phyloP scores from a whole-genome alignment of 345 rosid genomes.

The Noccaea caerulescens region DNA sequence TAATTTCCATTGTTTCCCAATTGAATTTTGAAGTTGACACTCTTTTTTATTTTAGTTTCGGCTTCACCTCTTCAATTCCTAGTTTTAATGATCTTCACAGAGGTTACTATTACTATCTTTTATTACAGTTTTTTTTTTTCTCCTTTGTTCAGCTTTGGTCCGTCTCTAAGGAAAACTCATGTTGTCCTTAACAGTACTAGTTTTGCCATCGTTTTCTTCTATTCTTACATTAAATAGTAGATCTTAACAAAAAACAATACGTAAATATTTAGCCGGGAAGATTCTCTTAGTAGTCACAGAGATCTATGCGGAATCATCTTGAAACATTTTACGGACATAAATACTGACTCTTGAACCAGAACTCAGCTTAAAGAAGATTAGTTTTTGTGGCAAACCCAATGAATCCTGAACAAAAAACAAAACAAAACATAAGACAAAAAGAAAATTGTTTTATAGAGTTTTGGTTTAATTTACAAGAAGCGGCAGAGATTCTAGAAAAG shows the following conservation, averaged over 20 bases:
- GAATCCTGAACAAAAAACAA: conserved; percentile 52
- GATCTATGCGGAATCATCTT: conserved; percentile 27
- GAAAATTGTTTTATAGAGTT: neutral
- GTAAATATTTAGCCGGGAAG: neutral
- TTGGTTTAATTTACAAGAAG: neutral
- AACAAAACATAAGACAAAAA: neutral
- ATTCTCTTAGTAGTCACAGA: neutral
- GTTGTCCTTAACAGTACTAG: neutral
- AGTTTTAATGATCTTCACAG: too few relatives aligned
- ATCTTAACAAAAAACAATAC: neutral
- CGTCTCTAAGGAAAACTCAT: neutral
- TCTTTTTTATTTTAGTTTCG: too few relatives aligned
- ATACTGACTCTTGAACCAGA: conserved; percentile 47
- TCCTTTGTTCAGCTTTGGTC: neutral
- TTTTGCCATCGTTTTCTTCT: neutral
- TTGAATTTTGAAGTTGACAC: too few relatives aligned
- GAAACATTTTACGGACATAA: conserved; percentile 58
- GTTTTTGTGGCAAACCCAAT: conserved; percentile 64
- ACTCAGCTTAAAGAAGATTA: conserved; percentile 41
- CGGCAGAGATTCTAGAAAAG: neutral
- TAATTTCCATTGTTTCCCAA: too few relatives aligned
- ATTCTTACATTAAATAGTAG: neutral
- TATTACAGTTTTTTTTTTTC: too few relatives aligned
- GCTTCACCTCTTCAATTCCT: too few relatives aligned
- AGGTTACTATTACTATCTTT: too few relatives aligned